Evolutionary conservation across 2,329 filamentous ascomycete genomes (phyloP).

Genomic region (Xylaria arbuscula): DNA sequence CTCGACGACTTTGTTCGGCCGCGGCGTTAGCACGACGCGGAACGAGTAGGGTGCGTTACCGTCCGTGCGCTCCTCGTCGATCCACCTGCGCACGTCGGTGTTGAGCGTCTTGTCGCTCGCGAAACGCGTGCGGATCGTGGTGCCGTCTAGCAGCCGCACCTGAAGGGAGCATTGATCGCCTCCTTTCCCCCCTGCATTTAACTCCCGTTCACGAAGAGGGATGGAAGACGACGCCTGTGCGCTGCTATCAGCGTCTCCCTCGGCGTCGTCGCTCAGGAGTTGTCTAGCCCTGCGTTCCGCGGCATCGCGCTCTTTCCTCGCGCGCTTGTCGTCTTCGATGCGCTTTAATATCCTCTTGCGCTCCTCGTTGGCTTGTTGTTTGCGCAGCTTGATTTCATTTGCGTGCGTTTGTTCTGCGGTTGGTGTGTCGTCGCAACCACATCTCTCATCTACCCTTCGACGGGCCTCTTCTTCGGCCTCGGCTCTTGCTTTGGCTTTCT

Average conservation of each 20-base stretch:
- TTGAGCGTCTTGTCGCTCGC: constrained; percentile 70
- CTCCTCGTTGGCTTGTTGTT: constrained; percentile 74
- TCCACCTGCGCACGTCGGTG: constrained; percentile 78
- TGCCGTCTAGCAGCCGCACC: constrained; percentile 85
- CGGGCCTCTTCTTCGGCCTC: constrained; percentile 60
- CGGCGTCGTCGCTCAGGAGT: constrained; percentile 41
- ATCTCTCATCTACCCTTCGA: constrained; percentile 54
- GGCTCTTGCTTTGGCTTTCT: constrained; percentile 61
- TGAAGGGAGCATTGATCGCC: constrained; percentile 70
- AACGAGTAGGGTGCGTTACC: constrained; percentile 79
- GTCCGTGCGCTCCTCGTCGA: constrained; percentile 71
- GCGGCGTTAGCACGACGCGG: constrained; percentile 82
- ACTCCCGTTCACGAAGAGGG: constrained; percentile 36
- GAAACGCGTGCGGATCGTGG: constrained; percentile 79
- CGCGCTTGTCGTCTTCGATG: constrained; percentile 81
- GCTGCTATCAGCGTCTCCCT: constrained; percentile 33
- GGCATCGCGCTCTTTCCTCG: constrained; percentile 67
- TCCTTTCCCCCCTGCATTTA: constrained; percentile 26
- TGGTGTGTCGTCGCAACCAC: constrained; percentile 37
- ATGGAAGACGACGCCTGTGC: constrained; percentile 33
- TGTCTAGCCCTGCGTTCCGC: constrained; percentile 57
- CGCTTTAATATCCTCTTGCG: constrained; percentile 76
- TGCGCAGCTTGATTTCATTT: constrained; percentile 66
- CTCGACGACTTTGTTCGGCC: constrained; percentile 79
- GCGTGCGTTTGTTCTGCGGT: constrained; percentile 44